Evolutionary conservation across 2,329 filamentous ascomycete species (phyloP).

Genomic region (Rutstroemia sp.): DNA sequence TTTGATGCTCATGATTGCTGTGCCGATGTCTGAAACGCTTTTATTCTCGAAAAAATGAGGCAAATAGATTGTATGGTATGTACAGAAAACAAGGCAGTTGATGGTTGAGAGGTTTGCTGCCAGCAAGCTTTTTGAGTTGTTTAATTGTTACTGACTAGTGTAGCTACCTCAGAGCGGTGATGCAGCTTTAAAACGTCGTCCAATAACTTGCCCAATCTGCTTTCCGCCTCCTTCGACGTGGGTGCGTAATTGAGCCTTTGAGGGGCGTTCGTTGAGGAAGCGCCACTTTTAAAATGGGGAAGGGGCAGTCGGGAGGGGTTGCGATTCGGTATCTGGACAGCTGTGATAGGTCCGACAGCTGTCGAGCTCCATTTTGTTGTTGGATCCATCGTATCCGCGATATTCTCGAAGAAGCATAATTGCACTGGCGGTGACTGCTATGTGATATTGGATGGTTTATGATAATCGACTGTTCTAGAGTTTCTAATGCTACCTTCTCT

Average conservation of each 20-base stretch:
- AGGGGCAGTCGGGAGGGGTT: not conserved
- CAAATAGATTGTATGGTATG: not conserved
- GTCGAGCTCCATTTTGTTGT: no score
- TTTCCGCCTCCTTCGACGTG: not conserved
- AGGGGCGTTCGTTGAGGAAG: not conserved
- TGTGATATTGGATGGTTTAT: no score
- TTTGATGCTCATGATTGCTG: constrained; percentile 60
- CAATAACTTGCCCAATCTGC: not conserved
- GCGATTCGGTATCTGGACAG: not conserved
- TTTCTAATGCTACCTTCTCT: no score
- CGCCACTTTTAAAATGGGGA: not conserved
- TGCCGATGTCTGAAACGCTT: not conserved
- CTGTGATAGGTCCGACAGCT: no score
- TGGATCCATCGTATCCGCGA: no score
- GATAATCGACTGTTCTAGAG: no score
- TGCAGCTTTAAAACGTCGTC: not conserved
- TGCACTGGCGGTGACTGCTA: no score
- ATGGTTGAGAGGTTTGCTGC: not conserved
- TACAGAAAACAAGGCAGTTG: not conserved
- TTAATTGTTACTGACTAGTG: not conserved
- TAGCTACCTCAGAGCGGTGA: not conserved
- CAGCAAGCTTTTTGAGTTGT: not conserved
- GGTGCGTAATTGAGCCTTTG: not conserved
- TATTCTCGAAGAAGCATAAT: no score
- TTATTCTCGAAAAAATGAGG: not conserved